These are phyloP conservation scores for Dipteronia dyeriana DNA, from an alignment of 345 rosid species.

Conservation along the genomic window DNA sequence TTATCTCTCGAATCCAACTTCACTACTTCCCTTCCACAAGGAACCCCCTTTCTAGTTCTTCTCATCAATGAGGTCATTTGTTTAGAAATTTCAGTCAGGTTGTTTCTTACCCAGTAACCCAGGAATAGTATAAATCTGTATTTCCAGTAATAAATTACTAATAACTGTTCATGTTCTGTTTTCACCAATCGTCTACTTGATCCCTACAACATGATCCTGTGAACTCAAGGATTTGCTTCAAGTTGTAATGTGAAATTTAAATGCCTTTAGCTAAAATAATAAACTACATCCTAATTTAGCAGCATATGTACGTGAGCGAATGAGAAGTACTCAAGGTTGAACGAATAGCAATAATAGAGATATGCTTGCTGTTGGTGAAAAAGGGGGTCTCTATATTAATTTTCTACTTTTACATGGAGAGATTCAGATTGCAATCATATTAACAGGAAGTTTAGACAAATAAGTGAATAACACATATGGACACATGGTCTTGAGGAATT, in stretches of 20 bases:
- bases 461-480: neutral
- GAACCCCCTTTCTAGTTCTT: neutral
- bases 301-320: neutral
- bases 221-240: neutral
- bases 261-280: neutral
- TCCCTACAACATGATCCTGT: neutral
- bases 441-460: neutral
- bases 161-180: neutral
- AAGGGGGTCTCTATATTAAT: neutral
- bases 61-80: neutral
- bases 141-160: neutral
- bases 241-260: neutral
- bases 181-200: too few species aligned
- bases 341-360: neutral
- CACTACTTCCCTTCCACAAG: neutral
- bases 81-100: neutral
- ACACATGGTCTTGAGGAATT: neutral
- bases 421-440: neutral
- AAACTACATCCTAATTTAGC: neutral
- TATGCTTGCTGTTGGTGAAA: neutral
- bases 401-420: neutral
- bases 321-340: neutral
- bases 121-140: neutral
- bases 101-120: neutral
- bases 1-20: neutral